Evolutionary conservation across 2,329 filamentous ascomycete species (phyloP).

Genomic region (Cordyceps cateniannulata): DNA sequence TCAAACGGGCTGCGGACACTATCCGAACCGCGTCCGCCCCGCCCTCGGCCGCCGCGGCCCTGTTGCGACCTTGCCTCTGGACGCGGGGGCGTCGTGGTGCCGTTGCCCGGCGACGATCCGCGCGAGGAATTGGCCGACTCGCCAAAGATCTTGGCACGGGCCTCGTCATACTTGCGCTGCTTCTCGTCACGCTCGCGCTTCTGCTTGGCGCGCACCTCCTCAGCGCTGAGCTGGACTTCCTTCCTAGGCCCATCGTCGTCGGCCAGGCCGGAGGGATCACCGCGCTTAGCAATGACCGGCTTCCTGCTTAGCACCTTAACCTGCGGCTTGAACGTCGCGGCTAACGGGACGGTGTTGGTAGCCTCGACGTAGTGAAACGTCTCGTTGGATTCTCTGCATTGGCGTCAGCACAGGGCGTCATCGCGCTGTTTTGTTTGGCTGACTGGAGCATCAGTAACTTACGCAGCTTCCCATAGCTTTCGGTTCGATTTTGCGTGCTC

Average conservation of each 20-base stretch:
- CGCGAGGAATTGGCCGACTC: conserved; percentile 49
- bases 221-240: conserved; percentile 58
- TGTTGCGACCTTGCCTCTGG: conserved; percentile 25
- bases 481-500: conserved; percentile 78
- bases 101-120: conserved; percentile 51
- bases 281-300: conserved; percentile 56
- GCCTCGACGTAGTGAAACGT: conserved; percentile 70
- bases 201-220: conserved; percentile 72
- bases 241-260: conserved; percentile 56
- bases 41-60: conserved; percentile 29
- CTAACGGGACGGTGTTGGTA: conserved; percentile 53
- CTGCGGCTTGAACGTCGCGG: conserved; percentile 68
- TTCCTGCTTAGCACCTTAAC: conserved; percentile 83
- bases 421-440: not conserved
- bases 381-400: conserved; percentile 61
- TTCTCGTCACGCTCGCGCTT: conserved; percentile 81
- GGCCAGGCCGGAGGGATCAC: conserved; percentile 45
- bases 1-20: conserved; percentile 19
- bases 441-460: conserved; percentile 27
- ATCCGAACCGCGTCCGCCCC: conserved; percentile 32
- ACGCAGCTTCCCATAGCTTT: conserved; percentile 87
- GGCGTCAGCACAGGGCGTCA: not conserved
- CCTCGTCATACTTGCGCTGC: conserved; percentile 84
- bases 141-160: conserved; percentile 80
- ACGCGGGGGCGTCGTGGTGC: conserved; percentile 48